These are phyloP conservation scores for Botryotinia globosa DNA, from an alignment of 2,329 filamentous ascomycete species.

Conservation along the genomic window DNA sequence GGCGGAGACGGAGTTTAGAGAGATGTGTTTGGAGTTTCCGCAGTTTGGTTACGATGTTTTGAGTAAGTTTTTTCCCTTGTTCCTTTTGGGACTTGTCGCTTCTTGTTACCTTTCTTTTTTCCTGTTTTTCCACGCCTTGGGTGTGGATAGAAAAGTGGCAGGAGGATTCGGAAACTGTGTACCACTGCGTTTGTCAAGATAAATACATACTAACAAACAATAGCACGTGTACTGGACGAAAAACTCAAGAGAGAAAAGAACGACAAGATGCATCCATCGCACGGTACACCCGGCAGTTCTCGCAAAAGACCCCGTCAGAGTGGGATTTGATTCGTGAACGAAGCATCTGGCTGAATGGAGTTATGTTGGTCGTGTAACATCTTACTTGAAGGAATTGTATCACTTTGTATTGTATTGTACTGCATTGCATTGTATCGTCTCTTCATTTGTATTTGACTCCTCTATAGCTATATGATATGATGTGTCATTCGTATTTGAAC, in stretches of 20 bases:
- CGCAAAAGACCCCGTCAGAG: slow-evolving; percentile 53
- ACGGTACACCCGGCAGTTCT: slow-evolving; percentile 43
- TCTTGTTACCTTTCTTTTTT: background rate
- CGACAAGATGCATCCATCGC: slow-evolving; percentile 52
- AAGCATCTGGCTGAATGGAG: background rate
- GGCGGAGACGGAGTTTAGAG: slow-evolving; percentile 80
- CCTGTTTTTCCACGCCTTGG: background rate
- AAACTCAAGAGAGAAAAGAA: slow-evolving; percentile 63
- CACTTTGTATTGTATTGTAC: background rate
- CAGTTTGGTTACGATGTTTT: slow-evolving; percentile 93
- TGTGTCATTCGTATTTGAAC: background rate
- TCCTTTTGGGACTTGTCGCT: background rate
- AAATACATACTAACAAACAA: slow-evolving; percentile 23
- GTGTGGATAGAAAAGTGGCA: background rate
- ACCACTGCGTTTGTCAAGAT: background rate
- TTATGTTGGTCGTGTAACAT: background rate
- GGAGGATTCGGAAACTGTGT: background rate
- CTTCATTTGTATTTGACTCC: too few relatives aligned
- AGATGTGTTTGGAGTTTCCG: slow-evolving; percentile 82
- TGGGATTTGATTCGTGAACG: slow-evolving; percentile 22
- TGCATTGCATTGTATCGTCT: background rate
- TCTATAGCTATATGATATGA: too few relatives aligned
- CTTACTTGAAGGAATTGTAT: background rate
- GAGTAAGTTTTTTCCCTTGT: slow-evolving; percentile 49
- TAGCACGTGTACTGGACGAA: slow-evolving; percentile 62